A percentile compares a stretch with the other conserved stretches of the same genome.
These are phyloP conservation scores for Metarhizium guizhouense DNA, from an alignment of 2,329 filamentous ascomycete genomes.

Conservation along the genomic window DNA sequence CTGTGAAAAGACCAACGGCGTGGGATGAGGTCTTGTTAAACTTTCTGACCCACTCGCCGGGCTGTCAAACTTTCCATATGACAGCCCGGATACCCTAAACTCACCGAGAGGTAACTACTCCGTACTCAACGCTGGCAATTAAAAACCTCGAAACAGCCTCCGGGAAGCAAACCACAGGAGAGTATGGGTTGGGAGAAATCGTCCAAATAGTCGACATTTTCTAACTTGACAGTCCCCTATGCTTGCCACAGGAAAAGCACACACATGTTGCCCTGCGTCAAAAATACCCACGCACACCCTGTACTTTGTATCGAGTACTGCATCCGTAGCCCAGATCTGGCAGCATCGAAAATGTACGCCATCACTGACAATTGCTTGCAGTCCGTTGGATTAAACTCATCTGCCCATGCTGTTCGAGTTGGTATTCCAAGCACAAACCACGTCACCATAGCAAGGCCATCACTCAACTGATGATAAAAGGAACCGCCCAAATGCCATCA, in stretches of 20 bases:
- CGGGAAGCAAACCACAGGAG: neutral
- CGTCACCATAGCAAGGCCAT: neutral
- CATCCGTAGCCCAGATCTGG: constrained; percentile 21
- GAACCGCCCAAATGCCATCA: neutral
- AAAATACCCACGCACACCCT: neutral
- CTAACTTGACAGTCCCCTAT: too few relatives aligned
- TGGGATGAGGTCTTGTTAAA: too few relatives aligned
- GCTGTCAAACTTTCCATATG: neutral
- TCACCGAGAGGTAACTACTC: too few relatives aligned
- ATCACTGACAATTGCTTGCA: too few relatives aligned
- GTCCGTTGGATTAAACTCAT: too few relatives aligned
- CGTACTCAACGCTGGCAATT: too few relatives aligned
- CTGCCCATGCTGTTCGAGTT: neutral
- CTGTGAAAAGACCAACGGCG: too few relatives aligned
- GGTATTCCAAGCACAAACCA: neutral
- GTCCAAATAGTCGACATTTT: too few relatives aligned
- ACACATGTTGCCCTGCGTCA: neutral
- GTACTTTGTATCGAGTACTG: constrained; percentile 12
- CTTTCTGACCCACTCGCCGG: neutral
- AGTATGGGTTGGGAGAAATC: neutral
- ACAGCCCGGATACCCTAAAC: too few relatives aligned
- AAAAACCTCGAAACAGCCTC: too few relatives aligned
- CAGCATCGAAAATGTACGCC: neutral
- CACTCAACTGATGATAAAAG: too few relatives aligned
- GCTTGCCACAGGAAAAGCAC: neutral